phyloP scores from a whole-genome alignment of 225 moss, liverwort and hornwort genomes.

The Sphagnum contortum region DNA sequence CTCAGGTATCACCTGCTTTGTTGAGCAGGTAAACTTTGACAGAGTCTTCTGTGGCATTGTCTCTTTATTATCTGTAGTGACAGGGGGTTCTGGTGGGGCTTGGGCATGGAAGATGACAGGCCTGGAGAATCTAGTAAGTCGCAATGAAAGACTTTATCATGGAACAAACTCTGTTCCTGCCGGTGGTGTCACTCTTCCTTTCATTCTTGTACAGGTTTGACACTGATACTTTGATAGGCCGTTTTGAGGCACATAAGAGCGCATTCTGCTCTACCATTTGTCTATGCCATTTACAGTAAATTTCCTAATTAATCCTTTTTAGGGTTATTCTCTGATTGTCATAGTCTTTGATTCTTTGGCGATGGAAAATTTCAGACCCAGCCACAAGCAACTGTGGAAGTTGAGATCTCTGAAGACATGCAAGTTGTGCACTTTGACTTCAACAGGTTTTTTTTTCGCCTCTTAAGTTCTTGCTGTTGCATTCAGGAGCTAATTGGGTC shows the following conservation, averaged over 20 bases:
- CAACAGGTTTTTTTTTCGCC: conserved; percentile 50
- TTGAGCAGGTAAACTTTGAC: no score
- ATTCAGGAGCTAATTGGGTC: no score
- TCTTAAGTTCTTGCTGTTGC: no score
- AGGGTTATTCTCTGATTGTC: not conserved
- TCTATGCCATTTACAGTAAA: no score
- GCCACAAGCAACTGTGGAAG: conserved; percentile 95
- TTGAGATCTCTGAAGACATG: conserved; percentile 99
- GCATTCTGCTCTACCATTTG: no score
- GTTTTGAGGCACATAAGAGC: no score
- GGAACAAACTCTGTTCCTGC: conserved; percentile 69
- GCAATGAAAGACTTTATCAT: conserved; percentile 82
- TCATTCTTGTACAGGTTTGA: conserved; percentile 90
- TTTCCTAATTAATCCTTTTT: no score
- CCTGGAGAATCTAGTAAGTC: conserved; percentile 70
- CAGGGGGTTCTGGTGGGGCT: no score
- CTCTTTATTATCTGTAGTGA: no score
- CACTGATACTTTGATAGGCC: not conserved
- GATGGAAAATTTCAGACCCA: conserved; percentile 51
- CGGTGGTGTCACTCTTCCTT: conserved; percentile 91
- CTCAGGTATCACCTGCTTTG: conserved; percentile 46
- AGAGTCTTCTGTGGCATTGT: no score
- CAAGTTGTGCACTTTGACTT: conserved; percentile 98
- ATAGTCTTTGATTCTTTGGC: not conserved
- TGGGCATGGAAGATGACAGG: conserved; percentile 50